phyloP scores from a whole-genome alignment of 2,329 filamentous ascomycete genomes.

The Hymenoscyphus repandus region DNA sequence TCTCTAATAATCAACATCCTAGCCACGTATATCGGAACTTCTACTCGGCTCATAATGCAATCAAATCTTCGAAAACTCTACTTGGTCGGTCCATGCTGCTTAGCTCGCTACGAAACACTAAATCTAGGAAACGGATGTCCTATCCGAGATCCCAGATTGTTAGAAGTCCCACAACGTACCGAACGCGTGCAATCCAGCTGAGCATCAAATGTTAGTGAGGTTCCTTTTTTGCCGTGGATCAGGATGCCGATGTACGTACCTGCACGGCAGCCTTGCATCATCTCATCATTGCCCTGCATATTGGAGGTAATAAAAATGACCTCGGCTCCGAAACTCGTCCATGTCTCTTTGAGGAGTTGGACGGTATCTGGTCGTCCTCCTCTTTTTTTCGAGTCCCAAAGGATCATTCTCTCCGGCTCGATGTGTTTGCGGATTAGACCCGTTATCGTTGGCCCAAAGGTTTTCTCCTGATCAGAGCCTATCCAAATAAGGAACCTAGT shows the following conservation, averaged over 20 bases:
- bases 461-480: slow-evolving; percentile 38
- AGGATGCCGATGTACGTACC: slow-evolving; percentile 26
- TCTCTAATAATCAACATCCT: too few species aligned
- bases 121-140: slow-evolving; percentile 8
- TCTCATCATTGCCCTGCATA: slow-evolving; percentile 38
- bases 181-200: slow-evolving; percentile 35
- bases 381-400: slow-evolving; percentile 39
- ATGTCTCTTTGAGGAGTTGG: slow-evolving; percentile 36
- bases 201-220: slow-evolving; percentile 9
- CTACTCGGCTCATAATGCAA: background rate
- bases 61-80: background rate
- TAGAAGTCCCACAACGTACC: slow-evolving; percentile 38
- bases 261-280: slow-evolving; percentile 38
- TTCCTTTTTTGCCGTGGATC: background rate
- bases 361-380: slow-evolving; percentile 37
- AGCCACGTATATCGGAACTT: background rate
- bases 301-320: slow-evolving; percentile 41
- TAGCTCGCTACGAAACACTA: background rate
- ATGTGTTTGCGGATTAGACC: slow-evolving; percentile 36
- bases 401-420: slow-evolving; percentile 37
- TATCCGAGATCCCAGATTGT: slow-evolving; percentile 11
- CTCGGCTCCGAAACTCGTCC: slow-evolving; percentile 36
- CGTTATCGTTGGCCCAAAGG: slow-evolving; percentile 37
- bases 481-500: slow-evolving; percentile 40
- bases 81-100: background rate